phyloP scores from a whole-genome alignment of 768 basidiomycete genomes.

The Termitomyces sp. region DNA sequence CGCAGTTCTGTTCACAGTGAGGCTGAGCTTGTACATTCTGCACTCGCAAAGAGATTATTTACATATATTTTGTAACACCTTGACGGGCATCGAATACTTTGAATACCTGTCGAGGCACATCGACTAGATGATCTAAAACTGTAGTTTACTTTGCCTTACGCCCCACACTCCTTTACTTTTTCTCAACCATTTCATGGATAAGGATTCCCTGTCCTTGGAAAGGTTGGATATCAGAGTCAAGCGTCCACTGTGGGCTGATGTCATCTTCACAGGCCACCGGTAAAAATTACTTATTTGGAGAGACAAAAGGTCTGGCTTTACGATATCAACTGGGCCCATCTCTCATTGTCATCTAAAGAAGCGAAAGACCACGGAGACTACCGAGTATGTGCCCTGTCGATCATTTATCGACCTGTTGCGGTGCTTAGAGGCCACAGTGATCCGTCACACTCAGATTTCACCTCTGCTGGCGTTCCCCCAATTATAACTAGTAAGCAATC shows the following conservation, averaged over 20 bases:
- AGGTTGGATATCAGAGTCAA: constrained; percentile 7
- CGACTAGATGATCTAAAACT: not conserved
- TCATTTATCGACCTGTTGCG: not conserved
- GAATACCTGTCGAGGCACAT: not conserved
- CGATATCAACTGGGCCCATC: not conserved
- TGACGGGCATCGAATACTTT: not conserved
- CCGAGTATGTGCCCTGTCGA: constrained; percentile 11
- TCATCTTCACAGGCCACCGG: constrained; percentile 10
- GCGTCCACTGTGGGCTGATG: not conserved
- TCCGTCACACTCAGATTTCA: constrained; percentile 4
- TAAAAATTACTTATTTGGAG: constrained; percentile 27
- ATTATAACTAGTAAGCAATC: not conserved
- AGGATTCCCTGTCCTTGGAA: constrained; percentile 11
- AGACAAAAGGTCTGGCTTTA: constrained; percentile 25
- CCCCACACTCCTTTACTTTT: constrained; percentile 14
- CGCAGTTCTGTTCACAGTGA: not conserved
- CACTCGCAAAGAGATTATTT: not conserved
- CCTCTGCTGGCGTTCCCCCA: not conserved
- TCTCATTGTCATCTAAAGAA: constrained; percentile 18
- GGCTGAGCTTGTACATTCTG: not conserved
- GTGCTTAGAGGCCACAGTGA: constrained; percentile 8
- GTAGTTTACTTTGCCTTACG: not conserved
- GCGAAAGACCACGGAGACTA: constrained; percentile 14
- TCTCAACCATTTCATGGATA: constrained; percentile 9
- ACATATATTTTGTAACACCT: not conserved